These are phyloP conservation scores for Daedaleopsis nitida DNA, from an alignment of 768 basidiomycete species.

Conservation along the genomic window DNA sequence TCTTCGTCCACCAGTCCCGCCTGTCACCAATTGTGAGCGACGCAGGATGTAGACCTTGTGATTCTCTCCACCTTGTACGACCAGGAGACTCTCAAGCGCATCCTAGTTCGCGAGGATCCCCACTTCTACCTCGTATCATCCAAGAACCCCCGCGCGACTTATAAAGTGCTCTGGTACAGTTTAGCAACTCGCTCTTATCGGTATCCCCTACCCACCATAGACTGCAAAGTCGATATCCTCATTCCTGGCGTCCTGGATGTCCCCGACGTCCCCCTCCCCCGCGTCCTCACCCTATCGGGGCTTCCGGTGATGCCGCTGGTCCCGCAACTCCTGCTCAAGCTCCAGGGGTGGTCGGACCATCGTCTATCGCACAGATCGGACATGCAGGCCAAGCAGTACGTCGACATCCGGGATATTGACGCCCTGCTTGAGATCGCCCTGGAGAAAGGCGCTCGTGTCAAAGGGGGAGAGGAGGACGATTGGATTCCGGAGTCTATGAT, in stretches of 20 bases:
- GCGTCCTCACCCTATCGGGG: slow-evolving; percentile 10
- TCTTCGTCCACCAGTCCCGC: background rate
- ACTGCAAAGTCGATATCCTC: slow-evolving; percentile 38
- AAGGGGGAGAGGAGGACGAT: background rate
- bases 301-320: slow-evolving; percentile 34
- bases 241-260: slow-evolving; percentile 31
- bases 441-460: background rate
- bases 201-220: slow-evolving; percentile 1
- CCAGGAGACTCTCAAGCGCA: slow-evolving; percentile 22
- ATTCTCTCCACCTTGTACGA: slow-evolving; percentile 11
- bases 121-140: slow-evolving; percentile 20
- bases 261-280: slow-evolving; percentile 24
- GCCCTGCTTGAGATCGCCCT: slow-evolving; percentile 42
- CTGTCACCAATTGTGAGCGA: too few species aligned
- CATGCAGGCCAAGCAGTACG: slow-evolving; percentile 39
- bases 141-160: slow-evolving; percentile 14
- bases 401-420: slow-evolving; percentile 44
- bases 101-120: slow-evolving; percentile 13
- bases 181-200: slow-evolving; percentile 5
- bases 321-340: slow-evolving; percentile 34
- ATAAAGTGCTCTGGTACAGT: slow-evolving; percentile 20
- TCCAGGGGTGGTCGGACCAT: slow-evolving; percentile 37
- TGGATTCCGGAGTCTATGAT: slow-evolving; percentile 12
- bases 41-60: slow-evolving; percentile 16
- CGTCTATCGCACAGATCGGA: slow-evolving; percentile 32